phyloP scores from a whole-genome alignment of 176 grass and related monocot genomes.

The Triticum urartu region DNA sequence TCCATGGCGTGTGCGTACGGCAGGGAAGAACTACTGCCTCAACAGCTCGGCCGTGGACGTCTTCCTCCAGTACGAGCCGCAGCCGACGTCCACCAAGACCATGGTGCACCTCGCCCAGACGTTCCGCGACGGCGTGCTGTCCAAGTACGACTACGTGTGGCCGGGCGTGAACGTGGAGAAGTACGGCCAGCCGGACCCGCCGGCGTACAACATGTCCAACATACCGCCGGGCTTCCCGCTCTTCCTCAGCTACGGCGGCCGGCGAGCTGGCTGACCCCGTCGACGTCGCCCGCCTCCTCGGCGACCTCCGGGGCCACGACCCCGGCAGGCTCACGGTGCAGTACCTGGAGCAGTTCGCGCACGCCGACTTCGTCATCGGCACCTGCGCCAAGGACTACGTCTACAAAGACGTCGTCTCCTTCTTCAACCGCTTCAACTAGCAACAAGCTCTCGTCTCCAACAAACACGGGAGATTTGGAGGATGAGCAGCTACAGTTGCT shows the following conservation, averaged over 20 bases:
- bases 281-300: conserved; percentile 52
- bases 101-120: conserved; percentile 92
- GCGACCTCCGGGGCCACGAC: conserved; percentile 56
- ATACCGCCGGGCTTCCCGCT: conserved; percentile 58
- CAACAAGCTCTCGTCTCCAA: background rate
- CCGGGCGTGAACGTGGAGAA: conserved; percentile 46
- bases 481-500: background rate
- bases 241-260: conserved; percentile 82
- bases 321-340: conserved; percentile 53
- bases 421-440: conserved; percentile 52
- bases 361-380: conserved; percentile 72
- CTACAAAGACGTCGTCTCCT: conserved; percentile 56
- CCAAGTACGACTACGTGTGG: conserved; percentile 65
- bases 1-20: background rate
- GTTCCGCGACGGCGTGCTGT: conserved; percentile 58
- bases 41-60: conserved; percentile 62
- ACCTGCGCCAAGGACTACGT: conserved; percentile 66
- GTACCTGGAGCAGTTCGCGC: conserved; percentile 64
- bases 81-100: conserved; percentile 77
- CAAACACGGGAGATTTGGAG: too few species aligned
- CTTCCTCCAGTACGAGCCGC: conserved; percentile 86
- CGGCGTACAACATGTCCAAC: conserved; percentile 53
- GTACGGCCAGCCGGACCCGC: conserved; percentile 56
- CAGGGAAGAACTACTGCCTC: conserved; percentile 81
- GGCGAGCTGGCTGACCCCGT: conserved; percentile 46